These are phyloP conservation scores for Cyphellophora europaea DNA, from an alignment of 2,329 filamentous ascomycete species.

Conservation along the genomic window DNA sequence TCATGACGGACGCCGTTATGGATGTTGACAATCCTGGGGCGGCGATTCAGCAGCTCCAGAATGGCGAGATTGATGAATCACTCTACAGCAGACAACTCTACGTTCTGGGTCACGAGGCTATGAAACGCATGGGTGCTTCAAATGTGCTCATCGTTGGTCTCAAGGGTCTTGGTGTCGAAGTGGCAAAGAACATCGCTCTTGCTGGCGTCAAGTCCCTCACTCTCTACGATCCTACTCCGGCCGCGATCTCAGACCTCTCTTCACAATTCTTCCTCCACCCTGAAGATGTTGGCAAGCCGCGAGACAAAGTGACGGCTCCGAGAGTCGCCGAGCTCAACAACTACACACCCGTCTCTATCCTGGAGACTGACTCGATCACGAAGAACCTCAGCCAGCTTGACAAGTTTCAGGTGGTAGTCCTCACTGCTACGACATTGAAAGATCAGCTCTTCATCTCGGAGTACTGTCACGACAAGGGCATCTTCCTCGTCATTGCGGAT, in stretches of 20 bases:
- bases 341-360: slow-evolving; percentile 83
- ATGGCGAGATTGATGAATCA: slow-evolving; percentile 59
- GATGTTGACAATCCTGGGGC: slow-evolving; percentile 51
- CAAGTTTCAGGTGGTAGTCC: slow-evolving; percentile 83
- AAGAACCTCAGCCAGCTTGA: slow-evolving; percentile 73
- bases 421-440: slow-evolving; percentile 73
- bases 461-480: slow-evolving; percentile 88
- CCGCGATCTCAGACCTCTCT: slow-evolving; percentile 79
- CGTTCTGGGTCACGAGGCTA: slow-evolving; percentile 69
- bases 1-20: slow-evolving; percentile 50
- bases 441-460: slow-evolving; percentile 79
- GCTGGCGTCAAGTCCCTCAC: slow-evolving; percentile 97
- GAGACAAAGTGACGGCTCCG: slow-evolving; percentile 77
- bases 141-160: slow-evolving; percentile 88
- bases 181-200: slow-evolving; percentile 96
- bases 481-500: slow-evolving; percentile 79
- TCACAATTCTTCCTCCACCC: slow-evolving; percentile 93
- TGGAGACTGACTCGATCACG: slow-evolving; percentile 54
- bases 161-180: slow-evolving; percentile 91
- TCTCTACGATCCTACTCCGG: slow-evolving; percentile 79
- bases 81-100: slow-evolving; percentile 62
- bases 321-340: slow-evolving; percentile 90
- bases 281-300: slow-evolving; percentile 83
- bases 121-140: slow-evolving; percentile 98
- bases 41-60: slow-evolving; percentile 51